Base-by-base conservation (phyloP, 1,284 basidiomycete species). In the Marasmius sp. region DNA sequence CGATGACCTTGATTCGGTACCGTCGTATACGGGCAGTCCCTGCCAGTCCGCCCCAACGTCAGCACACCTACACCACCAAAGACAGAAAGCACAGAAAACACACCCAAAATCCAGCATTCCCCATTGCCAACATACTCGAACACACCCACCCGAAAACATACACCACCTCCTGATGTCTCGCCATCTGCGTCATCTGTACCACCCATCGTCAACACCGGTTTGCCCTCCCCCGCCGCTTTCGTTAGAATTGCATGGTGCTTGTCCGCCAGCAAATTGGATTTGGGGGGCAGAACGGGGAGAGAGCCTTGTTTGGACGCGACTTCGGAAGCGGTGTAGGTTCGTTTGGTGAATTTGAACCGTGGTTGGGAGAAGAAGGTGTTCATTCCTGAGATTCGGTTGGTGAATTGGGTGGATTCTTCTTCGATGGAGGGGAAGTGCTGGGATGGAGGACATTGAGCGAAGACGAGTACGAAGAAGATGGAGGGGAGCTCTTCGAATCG, bases 101-200 rank as follows among this genome's bases (percentile, higher is more conserved):
- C 70, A 93, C 93, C 96, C 97, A 72, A 99, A 88, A 81, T 99
- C 97, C n/a, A n/a, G n/a, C n/a, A n/a, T n/a, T n/a, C n/a, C n/a
- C n/a, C n/a, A n/a, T n/a, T n/a, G n/a, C n/a, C n/a, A n/a, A n/a
- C n/a, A n/a, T n/a, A n/a, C n/a, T n/a, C n/a, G n/a, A n/a, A n/a
- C n/a, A n/a, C n/a, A n/a, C n/a, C n/a, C n/a, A n/a, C n/a, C n/a
- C n/a, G n/a, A n/a, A n/a, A n/a, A n/a, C n/a, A n/a, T n/a, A n/a
- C n/a, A n/a, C n/a, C n/a, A 94, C 92, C 72, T 98, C 94, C 71
- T 97, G 94, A 75, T 95, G 86, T 70, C 86, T 85, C 8, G 95
- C 97, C 95, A 98, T 98, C 77, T 99, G 97, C 0, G 95, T 94
- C 89, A 95, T 93, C 77, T 97, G 94, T 3, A 95, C 86, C 0